A percentile compares a stretch with the other conserved stretches of the same genome.
Evolutionary conservation across 805 yeast genomes (phyloP).

Genomic region (Starmerella bombicola): DNA sequence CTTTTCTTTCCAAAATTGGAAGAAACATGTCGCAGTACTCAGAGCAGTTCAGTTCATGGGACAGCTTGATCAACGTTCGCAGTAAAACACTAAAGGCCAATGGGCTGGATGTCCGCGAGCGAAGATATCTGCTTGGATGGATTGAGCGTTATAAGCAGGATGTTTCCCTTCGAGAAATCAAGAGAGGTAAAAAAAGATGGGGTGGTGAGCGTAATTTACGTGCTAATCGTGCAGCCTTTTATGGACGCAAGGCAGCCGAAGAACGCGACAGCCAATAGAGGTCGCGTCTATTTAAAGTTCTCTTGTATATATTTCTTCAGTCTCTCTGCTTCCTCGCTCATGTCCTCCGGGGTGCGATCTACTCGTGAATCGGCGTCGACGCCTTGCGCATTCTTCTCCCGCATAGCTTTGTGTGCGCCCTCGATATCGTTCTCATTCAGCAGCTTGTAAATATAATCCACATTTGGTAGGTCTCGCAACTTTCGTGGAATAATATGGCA

Average conservation of each 20-base stretch:
- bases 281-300: not conserved
- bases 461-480: slow-evolving; percentile 43
- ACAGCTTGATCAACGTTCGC: slow-evolving; percentile 45
- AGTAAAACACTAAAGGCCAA: slow-evolving; percentile 51
- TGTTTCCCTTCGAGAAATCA: slow-evolving; percentile 42
- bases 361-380: slow-evolving; percentile 39
- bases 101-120: slow-evolving; percentile 61
- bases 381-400: slow-evolving; percentile 26
- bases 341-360: slow-evolving; percentile 47
- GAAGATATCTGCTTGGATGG: slow-evolving; percentile 60
- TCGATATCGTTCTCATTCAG: slow-evolving; percentile 48
- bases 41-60: slow-evolving; percentile 64
- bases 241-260: slow-evolving; percentile 27
- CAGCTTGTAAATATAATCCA: slow-evolving; percentile 61
- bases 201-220: slow-evolving; percentile 81
- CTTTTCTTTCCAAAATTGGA: slow-evolving; percentile 71
- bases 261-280: slow-evolving; percentile 12
- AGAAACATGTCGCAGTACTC: slow-evolving; percentile 55
- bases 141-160: slow-evolving; percentile 52
- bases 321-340: slow-evolving; percentile 59
- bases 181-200: slow-evolving; percentile 57
- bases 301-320: slow-evolving; percentile 27
- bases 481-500: slow-evolving; percentile 84
- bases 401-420: slow-evolving; percentile 28
- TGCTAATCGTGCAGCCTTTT: slow-evolving; percentile 43